A percentile compares a stretch with the other conserved stretches of the same genome.
Conservation (phyloP, 225 moss, liverwort and hornwort genomes). For the Pleurozium schreberi region DNA sequence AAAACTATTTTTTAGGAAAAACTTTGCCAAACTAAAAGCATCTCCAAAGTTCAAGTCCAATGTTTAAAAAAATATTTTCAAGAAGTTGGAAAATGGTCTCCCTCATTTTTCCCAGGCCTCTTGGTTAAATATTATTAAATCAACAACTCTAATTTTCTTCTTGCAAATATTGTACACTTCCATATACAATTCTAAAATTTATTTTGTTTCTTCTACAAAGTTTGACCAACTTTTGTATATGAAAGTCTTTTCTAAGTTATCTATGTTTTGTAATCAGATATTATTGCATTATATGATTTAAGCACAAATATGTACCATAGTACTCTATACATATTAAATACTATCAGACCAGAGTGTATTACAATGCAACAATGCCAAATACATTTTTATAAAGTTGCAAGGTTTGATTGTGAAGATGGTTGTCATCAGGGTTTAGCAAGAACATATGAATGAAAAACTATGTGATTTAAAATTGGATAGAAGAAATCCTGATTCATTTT, state of each 20-base stretch:
- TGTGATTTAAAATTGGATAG: too few species aligned
- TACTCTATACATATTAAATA: neutral
- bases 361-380: neutral
- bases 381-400: neutral
- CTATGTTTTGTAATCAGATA: neutral
- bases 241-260: neutral
- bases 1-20: neutral
- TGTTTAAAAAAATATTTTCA: neutral
- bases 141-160: fast-evolving
- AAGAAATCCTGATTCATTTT: too few species aligned
- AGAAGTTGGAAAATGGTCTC: neutral
- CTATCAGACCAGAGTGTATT: fast-evolving
- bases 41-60: neutral
- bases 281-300: neutral
- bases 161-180: too few species aligned
- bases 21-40: neutral
- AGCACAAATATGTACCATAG: neutral
- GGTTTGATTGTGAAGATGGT: neutral
- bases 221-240: neutral
- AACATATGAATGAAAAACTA: neutral
- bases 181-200: too few species aligned
- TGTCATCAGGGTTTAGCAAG: neutral
- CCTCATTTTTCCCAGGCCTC: fast-evolving
- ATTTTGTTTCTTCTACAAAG: too few species aligned
- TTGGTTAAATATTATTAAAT: neutral